Evolutionary conservation across 1,284 basidiomycete genomes (phyloP).

Genomic region (Inonotus hispidus): DNA sequence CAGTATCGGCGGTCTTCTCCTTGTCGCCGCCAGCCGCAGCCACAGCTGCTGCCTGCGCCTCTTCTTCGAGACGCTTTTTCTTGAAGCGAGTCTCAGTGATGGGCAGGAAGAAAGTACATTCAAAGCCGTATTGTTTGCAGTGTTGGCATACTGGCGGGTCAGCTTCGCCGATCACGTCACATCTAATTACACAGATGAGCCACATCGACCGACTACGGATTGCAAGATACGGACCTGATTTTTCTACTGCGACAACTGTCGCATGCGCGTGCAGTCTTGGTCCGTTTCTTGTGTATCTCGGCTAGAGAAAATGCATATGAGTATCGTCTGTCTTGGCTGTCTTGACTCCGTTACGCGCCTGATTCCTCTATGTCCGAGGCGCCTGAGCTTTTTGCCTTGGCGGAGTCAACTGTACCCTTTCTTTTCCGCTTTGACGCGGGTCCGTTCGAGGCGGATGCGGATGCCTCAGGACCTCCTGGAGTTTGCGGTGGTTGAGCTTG

Average conservation of each 20-base stretch:
- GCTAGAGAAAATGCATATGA: constrained; percentile 26
- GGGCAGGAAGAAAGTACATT: constrained; percentile 95
- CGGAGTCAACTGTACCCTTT: constrained; percentile 39
- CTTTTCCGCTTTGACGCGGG: constrained; percentile 62
- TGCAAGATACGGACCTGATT: constrained; percentile 54
- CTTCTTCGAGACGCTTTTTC: constrained; percentile 81
- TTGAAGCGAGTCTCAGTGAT: constrained; percentile 98
- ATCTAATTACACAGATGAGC: constrained; percentile 40
- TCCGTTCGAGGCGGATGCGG: constrained; percentile 21
- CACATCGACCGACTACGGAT: constrained; percentile 23
- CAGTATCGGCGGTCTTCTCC: constrained; percentile 33
- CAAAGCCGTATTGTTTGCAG: constrained; percentile 85
- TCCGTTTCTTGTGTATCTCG: constrained; percentile 73
- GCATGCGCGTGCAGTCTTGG: constrained; percentile 87
- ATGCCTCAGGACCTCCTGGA: constrained; percentile 8
- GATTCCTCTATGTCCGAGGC: constrained; percentile 52
- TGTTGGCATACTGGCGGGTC: constrained; percentile 80
- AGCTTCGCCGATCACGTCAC: constrained; percentile 68
- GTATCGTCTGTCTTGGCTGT: not conserved
- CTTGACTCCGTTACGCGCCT: constrained; percentile 30
- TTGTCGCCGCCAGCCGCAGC: constrained; percentile 32
- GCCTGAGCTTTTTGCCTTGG: constrained; percentile 35
- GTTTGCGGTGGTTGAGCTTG: not conserved
- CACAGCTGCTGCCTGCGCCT: constrained; percentile 37
- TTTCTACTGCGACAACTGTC: constrained; percentile 91